These are phyloP conservation scores for Russula vinacea DNA, from an alignment of 768 basidiomycete genomes.

Conservation along the genomic window DNA sequence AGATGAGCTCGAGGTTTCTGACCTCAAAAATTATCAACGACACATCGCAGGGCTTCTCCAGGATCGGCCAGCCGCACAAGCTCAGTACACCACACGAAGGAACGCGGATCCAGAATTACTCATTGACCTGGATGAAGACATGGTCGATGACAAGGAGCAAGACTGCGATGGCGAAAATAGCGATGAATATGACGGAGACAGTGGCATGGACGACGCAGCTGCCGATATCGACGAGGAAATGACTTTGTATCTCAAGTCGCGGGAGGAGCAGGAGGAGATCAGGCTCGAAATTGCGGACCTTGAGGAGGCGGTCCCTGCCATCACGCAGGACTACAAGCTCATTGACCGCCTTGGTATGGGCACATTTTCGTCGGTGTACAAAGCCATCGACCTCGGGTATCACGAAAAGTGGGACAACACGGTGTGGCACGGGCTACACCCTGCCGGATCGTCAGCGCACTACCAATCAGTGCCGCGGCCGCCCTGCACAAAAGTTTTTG, in stretches of 20 bases:
- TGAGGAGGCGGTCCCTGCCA: slow-evolving; percentile 58
- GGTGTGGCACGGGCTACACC: slow-evolving; percentile 68
- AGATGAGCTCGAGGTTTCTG: slow-evolving; percentile 39
- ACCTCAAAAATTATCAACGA: slow-evolving; percentile 47
- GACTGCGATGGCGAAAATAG: slow-evolving; percentile 31
- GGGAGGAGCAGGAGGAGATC: slow-evolving; percentile 72
- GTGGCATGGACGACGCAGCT: slow-evolving; percentile 35
- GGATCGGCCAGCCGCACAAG: slow-evolving; percentile 18
- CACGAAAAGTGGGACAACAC: slow-evolving; percentile 74
- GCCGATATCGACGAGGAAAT: slow-evolving; percentile 58
- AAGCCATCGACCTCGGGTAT: slow-evolving; percentile 79
- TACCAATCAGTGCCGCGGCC: slow-evolving; percentile 52
- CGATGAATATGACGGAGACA: slow-evolving; percentile 35
- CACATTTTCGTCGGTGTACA: slow-evolving; percentile 99
- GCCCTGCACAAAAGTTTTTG: slow-evolving; percentile 58
- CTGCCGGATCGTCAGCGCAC: slow-evolving; percentile 58
- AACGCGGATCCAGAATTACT: slow-evolving; percentile 30
- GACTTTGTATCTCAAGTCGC: slow-evolving; percentile 53
- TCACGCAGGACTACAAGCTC: slow-evolving; percentile 67
- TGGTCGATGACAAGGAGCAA: slow-evolving; percentile 49
- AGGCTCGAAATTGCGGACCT: slow-evolving; percentile 74
- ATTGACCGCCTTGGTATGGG: slow-evolving; percentile 93
- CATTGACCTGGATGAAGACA: slow-evolving; percentile 51
- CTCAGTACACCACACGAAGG: slow-evolving; percentile 17
- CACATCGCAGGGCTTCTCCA: slow-evolving; percentile 50